Evolutionary conservation across 2,329 filamentous ascomycete genomes (phyloP).

Genomic region (Colletotrichum orchidophilum): DNA sequence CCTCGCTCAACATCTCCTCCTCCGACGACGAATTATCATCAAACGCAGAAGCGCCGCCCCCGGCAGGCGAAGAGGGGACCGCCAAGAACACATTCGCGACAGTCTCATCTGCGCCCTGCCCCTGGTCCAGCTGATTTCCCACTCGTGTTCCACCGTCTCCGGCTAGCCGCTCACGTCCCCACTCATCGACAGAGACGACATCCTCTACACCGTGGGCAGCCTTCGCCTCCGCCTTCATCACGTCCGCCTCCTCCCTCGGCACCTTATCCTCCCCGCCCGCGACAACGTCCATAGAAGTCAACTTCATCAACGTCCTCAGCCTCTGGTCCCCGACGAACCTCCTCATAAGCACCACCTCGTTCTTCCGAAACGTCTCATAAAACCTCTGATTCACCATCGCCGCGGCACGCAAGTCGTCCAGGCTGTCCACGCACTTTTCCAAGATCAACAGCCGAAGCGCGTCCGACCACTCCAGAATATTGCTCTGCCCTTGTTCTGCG

Average conservation of each 20-base stretch:
- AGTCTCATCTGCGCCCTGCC: background rate
- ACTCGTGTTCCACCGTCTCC: background rate
- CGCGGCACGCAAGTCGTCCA: constrained; percentile 53
- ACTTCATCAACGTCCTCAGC: constrained; percentile 14
- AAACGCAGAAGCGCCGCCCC: background rate
- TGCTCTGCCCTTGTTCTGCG: background rate
- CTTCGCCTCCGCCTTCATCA: constrained; percentile 40
- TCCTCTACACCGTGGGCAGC: constrained; percentile 33
- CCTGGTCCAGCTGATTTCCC: background rate
- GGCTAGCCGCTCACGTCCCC: background rate
- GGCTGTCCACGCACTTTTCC: constrained; percentile 45
- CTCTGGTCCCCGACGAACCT: constrained; percentile 39
- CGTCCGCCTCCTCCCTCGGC: constrained; percentile 41
- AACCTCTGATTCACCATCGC: constrained; percentile 54
- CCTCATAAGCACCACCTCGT: constrained; percentile 50
- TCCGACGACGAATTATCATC: background rate
- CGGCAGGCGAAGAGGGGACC: background rate
- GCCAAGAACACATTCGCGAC: background rate
- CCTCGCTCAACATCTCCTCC: background rate
- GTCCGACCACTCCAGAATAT: constrained; percentile 44
- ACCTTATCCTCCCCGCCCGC: constrained; percentile 39
- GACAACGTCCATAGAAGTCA: background rate
- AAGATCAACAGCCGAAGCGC: constrained; percentile 52
- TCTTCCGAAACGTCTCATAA: constrained; percentile 55
- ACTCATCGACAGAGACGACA: background rate